phyloP scores from a whole-genome alignment of 2,329 filamentous ascomycete species.

The Neonectria punicea region DNA sequence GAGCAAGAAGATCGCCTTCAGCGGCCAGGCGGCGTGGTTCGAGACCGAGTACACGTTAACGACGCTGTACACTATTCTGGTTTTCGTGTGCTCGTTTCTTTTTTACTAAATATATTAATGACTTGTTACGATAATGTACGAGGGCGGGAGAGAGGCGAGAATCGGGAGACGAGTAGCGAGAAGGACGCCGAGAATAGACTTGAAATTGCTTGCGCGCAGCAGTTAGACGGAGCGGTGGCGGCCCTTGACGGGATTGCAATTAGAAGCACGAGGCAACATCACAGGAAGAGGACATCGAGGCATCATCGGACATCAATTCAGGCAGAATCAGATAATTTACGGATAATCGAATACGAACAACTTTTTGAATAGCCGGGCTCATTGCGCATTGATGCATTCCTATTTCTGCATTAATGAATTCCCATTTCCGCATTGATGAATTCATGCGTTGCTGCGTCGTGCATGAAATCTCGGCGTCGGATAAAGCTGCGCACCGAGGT shows the following conservation, averaged over 20 bases:
- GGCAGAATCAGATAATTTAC: background rate
- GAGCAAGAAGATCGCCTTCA: constrained; percentile 66
- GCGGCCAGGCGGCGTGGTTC: constrained; percentile 64
- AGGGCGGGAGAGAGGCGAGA: constrained; percentile 1
- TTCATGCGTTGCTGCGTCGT: background rate
- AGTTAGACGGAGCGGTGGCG: background rate
- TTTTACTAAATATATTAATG: constrained; percentile 35
- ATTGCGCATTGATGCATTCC: too few species aligned
- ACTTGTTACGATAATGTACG: constrained; percentile 40
- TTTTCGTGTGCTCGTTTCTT: constrained; percentile 58
- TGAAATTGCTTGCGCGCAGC: background rate
- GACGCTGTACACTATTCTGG: constrained; percentile 59
- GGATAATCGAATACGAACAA: background rate
- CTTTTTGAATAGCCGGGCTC: background rate
- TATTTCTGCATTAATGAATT: too few species aligned
- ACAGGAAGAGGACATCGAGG: background rate
- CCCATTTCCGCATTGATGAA: background rate
- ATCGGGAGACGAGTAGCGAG: too few species aligned
- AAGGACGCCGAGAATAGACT: background rate
- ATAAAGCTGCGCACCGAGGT: background rate
- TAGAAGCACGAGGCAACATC: background rate
- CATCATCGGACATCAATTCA: background rate
- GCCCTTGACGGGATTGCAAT: background rate
- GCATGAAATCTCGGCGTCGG: background rate
- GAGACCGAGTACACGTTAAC: constrained; percentile 64